Evolutionary conservation across 2,329 filamentous ascomycete species (phyloP), one percentile per base, ranked within the genome.

Genomic region (Trichoderma arundinaceum): DNA sequence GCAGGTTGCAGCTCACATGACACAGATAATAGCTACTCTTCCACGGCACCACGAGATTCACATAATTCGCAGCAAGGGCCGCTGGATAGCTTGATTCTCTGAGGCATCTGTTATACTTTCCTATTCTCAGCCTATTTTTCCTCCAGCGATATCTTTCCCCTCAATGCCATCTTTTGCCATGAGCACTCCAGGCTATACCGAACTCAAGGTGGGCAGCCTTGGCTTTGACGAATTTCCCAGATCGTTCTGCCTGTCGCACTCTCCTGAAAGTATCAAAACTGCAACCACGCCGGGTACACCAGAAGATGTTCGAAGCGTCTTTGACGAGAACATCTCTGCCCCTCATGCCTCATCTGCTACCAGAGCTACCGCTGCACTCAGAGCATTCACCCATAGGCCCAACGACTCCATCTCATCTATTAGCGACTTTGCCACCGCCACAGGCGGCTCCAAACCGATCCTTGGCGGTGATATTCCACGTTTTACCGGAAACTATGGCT

Each of bases 201-300:
- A 62, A 13, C 28, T 32, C 39, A 52, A 53, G 22, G 7, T 33
- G 48, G 59, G 28, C n/a, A 35, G 28, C 48, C 53, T 43, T 8
- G 59, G 41, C 38, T 28, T 39, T 33, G 46, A 62, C 22, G 48
- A 62, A 15, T 15, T 22, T 2, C 22, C 59, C 8, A 53, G n/a
- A 8, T 22, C 19, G 19, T 38, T n/a, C 22, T 22, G 22, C 9
- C 22, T 54, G 5, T 53, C 61, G 3, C 33, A 39, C 43, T 64
- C 61, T 49, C 61, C 61, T 2, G 61, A 64, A 22, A 64, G 61
- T 22, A 15, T 54, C 44, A 56, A 33, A 19, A 49, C 28, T 7
- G 43, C 22, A 22, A 39, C 61, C 43, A 57, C 60, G 4, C 49
- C 60, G 3, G 39, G 32, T 22, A 64, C 61, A 1, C 61, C 61